Evolutionary conservation across 208 protist genomes (phyloP).

Genomic region (Angomonas ambiguus): DNA sequence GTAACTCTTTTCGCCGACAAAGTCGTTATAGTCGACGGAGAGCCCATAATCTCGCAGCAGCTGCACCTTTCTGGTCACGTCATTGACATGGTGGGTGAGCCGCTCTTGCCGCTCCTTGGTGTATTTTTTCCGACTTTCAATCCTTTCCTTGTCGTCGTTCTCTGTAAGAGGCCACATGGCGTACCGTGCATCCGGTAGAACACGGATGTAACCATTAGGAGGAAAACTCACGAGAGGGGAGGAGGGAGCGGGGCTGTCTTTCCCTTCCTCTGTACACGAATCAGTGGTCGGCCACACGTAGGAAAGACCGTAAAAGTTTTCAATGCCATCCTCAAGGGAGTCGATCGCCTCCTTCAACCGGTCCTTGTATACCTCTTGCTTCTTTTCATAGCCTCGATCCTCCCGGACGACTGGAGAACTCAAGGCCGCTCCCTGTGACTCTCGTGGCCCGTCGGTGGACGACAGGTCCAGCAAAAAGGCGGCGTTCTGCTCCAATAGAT

Average conservation of each 20-base stretch:
- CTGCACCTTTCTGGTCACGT: conserved; percentile 4
- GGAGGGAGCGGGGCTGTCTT: neutral
- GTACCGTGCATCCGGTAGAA: conserved; percentile 40
- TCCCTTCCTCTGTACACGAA: neutral
- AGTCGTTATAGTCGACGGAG: neutral
- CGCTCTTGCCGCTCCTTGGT: neutral
- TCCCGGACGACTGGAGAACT: neutral
- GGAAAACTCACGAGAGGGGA: conserved; percentile 25
- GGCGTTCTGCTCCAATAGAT: neutral
- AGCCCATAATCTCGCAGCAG: conserved; percentile 2
- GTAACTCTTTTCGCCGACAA: conserved; percentile 5
- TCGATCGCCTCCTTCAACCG: neutral
- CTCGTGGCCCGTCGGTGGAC: neutral
- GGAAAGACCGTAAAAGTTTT: conserved; percentile 71
- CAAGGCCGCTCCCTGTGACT: neutral
- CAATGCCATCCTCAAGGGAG: conserved; percentile 4
- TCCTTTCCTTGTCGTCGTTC: neutral
- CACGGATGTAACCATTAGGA: conserved; percentile 65
- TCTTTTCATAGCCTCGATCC: neutral
- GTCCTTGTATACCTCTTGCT: neutral
- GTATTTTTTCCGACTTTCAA: neutral
- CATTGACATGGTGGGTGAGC: neutral
- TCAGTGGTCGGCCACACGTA: conserved; percentile 44
- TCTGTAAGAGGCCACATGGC: conserved; percentile 74
- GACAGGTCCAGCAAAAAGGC: neutral